Conservation (phyloP, 169 alveolate species). For the Pseudocohnilembus persalinus region DNA sequence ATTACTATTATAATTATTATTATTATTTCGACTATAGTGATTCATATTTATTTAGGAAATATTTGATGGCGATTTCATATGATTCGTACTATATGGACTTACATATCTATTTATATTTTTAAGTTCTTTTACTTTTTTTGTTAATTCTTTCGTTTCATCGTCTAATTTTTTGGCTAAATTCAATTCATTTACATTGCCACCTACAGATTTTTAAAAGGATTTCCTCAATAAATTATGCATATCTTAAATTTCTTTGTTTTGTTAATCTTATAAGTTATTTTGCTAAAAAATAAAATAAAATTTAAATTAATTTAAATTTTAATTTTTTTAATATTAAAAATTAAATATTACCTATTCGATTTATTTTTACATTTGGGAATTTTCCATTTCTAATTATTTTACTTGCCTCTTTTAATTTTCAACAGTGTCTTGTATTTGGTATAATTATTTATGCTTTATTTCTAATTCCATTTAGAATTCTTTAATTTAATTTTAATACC, state of each 20-base stretch:
- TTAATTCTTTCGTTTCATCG: constrained; percentile 4
- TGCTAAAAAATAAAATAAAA: background rate
- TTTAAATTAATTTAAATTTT: too few species aligned
- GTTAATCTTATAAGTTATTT: background rate
- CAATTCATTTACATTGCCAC: background rate
- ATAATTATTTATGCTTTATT: too few species aligned
- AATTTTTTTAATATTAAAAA: too few species aligned
- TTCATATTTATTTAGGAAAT: too few species aligned
- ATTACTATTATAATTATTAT: background rate
- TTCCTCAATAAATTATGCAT: background rate
- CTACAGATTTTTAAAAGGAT: background rate
- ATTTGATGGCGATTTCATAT: background rate
- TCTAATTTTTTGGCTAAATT: constrained; percentile 14
- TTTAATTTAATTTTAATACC: background rate
- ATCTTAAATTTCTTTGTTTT: background rate
- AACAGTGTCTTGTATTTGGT: background rate
- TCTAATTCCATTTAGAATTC: background rate
- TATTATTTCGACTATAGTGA: background rate
- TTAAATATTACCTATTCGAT: background rate
- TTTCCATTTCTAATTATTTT: background rate
- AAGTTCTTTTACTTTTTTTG: constrained; percentile 23
- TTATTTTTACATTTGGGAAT: too few species aligned
- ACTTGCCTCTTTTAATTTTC: background rate
- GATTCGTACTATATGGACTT: too few species aligned
- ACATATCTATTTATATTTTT: constrained; percentile 8